Evolutionary conservation across 208 protist species (phyloP).

Genomic region (Trypanosoma mega): DNA sequence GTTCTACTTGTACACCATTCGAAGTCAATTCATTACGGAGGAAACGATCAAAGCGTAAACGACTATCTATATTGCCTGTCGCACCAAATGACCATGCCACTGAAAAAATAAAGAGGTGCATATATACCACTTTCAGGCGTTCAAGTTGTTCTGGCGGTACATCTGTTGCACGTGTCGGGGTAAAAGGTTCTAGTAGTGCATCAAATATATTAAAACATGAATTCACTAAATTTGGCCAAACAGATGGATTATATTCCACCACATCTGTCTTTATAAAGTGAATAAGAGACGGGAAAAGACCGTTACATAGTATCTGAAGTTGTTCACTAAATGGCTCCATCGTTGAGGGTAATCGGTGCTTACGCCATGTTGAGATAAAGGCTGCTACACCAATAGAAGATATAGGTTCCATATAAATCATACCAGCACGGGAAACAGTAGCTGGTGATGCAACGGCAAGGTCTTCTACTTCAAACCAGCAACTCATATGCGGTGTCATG

Average conservation of each 20-base stretch:
- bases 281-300: conserved; percentile 87
- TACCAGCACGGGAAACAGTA: conserved; percentile 97
- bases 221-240: conserved; percentile 93
- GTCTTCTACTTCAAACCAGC: conserved; percentile 98
- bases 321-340: conserved; percentile 86
- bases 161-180: conserved; percentile 73
- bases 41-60: conserved; percentile 93
- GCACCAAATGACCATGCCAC: conserved; percentile 98
- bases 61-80: conserved; percentile 89
- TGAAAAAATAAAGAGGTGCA: conserved; percentile 95
- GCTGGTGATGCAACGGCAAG: conserved; percentile 96
- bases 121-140: conserved; percentile 71
- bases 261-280: conserved; percentile 91
- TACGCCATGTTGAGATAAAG: conserved; percentile 82
- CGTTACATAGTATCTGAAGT: conserved; percentile 86
- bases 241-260: conserved; percentile 93
- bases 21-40: conserved; percentile 83
- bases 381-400: conserved; percentile 84
- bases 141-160: conserved; percentile 82
- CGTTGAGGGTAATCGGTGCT: conserved; percentile 74
- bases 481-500: conserved; percentile 95
- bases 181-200: conserved; percentile 87
- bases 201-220: conserved; percentile 95
- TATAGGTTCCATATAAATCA: conserved; percentile 98
- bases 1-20: conserved; percentile 60